Evolutionary conservation across 768 basidiomycete species (phyloP).

Genomic region (Dioszegia crocea): DNA sequence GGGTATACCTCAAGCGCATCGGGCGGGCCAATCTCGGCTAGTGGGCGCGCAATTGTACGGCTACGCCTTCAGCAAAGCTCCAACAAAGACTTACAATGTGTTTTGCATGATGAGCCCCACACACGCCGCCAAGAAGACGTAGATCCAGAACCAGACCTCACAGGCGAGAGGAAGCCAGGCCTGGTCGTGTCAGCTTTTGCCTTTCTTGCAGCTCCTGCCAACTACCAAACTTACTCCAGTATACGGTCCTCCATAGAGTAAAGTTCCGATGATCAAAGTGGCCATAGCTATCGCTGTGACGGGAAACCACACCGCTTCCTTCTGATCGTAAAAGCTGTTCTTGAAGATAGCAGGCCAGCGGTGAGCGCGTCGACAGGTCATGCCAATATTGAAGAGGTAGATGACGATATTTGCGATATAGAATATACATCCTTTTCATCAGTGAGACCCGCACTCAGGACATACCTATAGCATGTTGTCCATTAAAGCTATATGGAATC

Average conservation of each 20-base stretch:
- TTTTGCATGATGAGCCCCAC: conserved; percentile 11
- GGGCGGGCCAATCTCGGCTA: conserved; percentile 8
- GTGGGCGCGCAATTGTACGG: conserved; percentile 3
- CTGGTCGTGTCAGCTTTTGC: not conserved
- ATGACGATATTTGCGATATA: conserved; percentile 18
- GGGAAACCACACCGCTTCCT: conserved; percentile 17
- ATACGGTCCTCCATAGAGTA: conserved; percentile 17
- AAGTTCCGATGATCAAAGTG: conserved; percentile 13
- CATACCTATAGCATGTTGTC: conserved; percentile 19
- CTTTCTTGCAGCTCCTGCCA: too few species aligned
- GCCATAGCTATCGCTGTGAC: conserved; percentile 10
- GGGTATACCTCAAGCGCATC: conserved; percentile 20
- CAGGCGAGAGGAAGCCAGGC: conserved; percentile 7
- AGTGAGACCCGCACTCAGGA: not conserved
- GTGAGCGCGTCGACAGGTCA: conserved; percentile 3
- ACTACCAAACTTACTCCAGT: not conserved
- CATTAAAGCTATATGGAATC: conserved; percentile 14
- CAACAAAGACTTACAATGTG: conserved; percentile 11
- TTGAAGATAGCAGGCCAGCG: conserved; percentile 12
- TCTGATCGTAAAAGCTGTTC: conserved; percentile 16
- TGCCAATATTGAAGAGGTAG: conserved; percentile 17
- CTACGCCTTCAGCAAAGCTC: not conserved
- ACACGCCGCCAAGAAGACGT: conserved; percentile 1
- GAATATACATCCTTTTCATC: conserved; percentile 13
- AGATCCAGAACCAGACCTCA: conserved; percentile 17